Percentiles rank a stretch among this genome's conserved stretches.
Conservation (phyloP, 352 stramenopile genomes). For the Phytophthora citricola region DNA sequence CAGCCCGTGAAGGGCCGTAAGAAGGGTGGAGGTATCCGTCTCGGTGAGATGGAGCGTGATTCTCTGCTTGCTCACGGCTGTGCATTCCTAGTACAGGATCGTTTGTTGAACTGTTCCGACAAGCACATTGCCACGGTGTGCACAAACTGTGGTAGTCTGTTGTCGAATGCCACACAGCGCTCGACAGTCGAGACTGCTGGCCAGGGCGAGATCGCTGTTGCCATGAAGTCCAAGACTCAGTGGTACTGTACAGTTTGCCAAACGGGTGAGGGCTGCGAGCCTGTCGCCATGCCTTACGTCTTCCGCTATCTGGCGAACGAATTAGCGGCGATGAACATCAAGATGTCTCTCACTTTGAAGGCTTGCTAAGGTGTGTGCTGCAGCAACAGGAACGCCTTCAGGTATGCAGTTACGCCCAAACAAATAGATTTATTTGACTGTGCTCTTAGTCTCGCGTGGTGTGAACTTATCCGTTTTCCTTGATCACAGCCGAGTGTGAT, state of each 20-base stretch:
- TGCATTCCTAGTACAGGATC: slow-evolving; percentile 96
- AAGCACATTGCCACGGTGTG: slow-evolving; percentile 98
- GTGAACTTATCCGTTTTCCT: slow-evolving; percentile 35
- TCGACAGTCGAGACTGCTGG: slow-evolving; percentile 81
- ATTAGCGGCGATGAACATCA: slow-evolving; percentile 99
- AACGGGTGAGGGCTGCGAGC: slow-evolving; percentile 91
- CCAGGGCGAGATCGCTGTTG: slow-evolving; percentile 82
- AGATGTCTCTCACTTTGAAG: slow-evolving; percentile 95
- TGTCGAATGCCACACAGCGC: slow-evolving; percentile 89
- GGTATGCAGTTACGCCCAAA: slow-evolving; percentile 29
- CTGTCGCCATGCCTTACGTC: slow-evolving; percentile 98
- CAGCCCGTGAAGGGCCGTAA: slow-evolving; percentile 99
- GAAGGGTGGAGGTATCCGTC: slow-evolving; percentile 98
- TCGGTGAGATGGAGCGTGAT: slow-evolving; percentile 99
- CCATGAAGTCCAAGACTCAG: slow-evolving; percentile 90
- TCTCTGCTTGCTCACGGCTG: slow-evolving; percentile 98
- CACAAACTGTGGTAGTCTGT: slow-evolving; percentile 88
- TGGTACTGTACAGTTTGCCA: slow-evolving; percentile 88
- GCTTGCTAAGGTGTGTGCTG: slow-evolving; percentile 39
- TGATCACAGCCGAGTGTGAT: neutral
- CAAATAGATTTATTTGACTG: slow-evolving; percentile 53
- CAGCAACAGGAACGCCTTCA: slow-evolving; percentile 15
- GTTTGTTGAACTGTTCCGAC: slow-evolving; percentile 99
- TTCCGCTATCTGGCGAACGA: slow-evolving; percentile 99
- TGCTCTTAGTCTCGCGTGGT: slow-evolving; percentile 16